Conservation (phyloP, 768 basidiomycete genomes). For the Suillus fuscotomentosus region DNA sequence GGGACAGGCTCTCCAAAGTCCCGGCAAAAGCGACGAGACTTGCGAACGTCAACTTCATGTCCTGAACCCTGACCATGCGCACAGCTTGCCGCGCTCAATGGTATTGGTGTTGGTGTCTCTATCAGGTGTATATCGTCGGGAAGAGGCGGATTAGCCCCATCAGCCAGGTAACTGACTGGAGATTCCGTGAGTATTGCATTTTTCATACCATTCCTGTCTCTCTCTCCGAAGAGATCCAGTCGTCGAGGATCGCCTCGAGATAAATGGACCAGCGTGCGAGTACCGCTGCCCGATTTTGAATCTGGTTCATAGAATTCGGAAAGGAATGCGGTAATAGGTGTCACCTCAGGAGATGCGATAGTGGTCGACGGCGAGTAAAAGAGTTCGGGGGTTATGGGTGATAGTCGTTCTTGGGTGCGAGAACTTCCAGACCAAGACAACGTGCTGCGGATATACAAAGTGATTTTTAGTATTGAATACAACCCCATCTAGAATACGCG, state of each 20-base stretch:
- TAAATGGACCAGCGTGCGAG: background rate
- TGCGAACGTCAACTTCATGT: background rate
- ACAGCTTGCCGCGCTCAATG: background rate
- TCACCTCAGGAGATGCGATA: slow-evolving; percentile 14
- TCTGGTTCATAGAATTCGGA: slow-evolving; percentile 11
- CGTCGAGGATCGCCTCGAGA: background rate
- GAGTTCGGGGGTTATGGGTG: slow-evolving; percentile 22
- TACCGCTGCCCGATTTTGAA: background rate
- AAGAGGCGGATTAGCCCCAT: background rate
- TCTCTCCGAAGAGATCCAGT: background rate
- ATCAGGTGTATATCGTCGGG: background rate
- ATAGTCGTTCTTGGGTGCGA: slow-evolving; percentile 10
- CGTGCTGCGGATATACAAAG: slow-evolving; percentile 3
- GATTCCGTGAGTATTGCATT: background rate
- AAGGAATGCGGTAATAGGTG: slow-evolving; percentile 8
- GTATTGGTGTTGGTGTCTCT: background rate
- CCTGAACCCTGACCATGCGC: background rate
- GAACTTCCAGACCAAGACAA: slow-evolving; percentile 17
- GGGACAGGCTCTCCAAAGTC: slow-evolving; percentile 2
- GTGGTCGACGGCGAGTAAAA: slow-evolving; percentile 5
- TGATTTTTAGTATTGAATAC: background rate
- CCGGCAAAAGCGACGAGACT: slow-evolving; percentile 12
- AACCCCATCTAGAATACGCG: background rate
- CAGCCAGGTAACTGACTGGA: background rate
- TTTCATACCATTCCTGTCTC: background rate